Base-by-base conservation (phyloP, 2,329 filamentous ascomycete species). In the Rutstroemia sp. region DNA sequence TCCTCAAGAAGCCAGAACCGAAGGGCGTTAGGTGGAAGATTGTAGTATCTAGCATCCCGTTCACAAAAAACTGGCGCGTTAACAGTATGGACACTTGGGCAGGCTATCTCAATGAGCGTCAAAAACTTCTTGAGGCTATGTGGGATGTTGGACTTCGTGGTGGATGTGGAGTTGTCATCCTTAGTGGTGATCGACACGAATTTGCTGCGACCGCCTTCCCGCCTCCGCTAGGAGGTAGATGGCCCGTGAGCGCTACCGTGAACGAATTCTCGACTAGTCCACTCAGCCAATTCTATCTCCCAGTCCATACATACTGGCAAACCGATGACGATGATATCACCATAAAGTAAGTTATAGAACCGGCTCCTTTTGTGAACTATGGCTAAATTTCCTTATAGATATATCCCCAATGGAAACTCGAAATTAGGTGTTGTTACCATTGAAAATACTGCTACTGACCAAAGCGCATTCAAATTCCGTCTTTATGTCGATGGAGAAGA, bases 181-280 rank as follows among this genome's bases (percentile, higher is more conserved):
- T 99, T 10, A 94, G 88, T 16, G 94, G 94, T 0, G 94, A 99
- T 67, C 79, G 94, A n/a, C 94, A 99, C 69, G 94, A 99, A 71
- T 97, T 97, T 70, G 94, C 89, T 1, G 92, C 92, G 0, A 97
- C 92, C 0, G 84, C 86, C 49, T 87, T 87, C 73, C 86, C 78
- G 16, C 84, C 79, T n/a, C 82, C 77, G 60, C 76, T 63, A 52
- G 78, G 74, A 61, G 81, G 82, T 49, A 80, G 71, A 52, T 90
- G 86, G 85, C 77, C 82, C 0, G 73, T 82, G 49, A 78, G 73
- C 44, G 80, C 83, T 1, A 79, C 85, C 0, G 88, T 95, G 0
- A 87, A 95, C 65, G 94, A 99, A 71, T 97, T 96, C 71, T 94
- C 89, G 23, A 91, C 88, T 0, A 94, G 89, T 54, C 94, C 94